Base-by-base conservation (phyloP, 2,329 filamentous ascomycete genomes). In the Pestalotiopsis fici region DNA sequence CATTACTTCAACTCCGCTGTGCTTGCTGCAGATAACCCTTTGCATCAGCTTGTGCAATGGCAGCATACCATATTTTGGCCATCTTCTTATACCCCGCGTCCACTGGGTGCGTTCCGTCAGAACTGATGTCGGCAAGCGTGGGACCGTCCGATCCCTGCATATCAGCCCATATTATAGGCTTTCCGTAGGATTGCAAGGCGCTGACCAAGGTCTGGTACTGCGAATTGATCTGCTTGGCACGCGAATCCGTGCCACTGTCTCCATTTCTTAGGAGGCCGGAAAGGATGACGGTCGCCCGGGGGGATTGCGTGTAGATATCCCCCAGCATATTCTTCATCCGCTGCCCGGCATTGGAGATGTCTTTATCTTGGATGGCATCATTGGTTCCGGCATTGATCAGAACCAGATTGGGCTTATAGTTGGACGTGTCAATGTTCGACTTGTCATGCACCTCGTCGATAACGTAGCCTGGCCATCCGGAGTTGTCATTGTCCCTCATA, bases 381-480 rank as follows among this genome's bases (percentile, higher is more conserved):
- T 82, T 82, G 15, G 80, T 79, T 1, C 81, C 81, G 7, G 72
- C 77, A 66, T 82, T 80, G 66, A 83, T 67, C 7, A 80, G 70
- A 55, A 82, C 73, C 13, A 82, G 28, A 65, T 82, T 79, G 0
- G 81, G 81, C 67, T 73, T 72, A 65, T 74, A 73, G 35, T 68
- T 47, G 1, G 75, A 70, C 11, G 78, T 70, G 12, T 75, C 73
- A 18, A 31, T 31, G 35, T 70, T 67, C 1, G 79, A 79, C 65
- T 76, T 78, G 28, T 62, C 66, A 43, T 73, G 72, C 11, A 82
- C 75, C 61, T 79, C 70, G 68, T 77, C 74, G 64, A 82, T 74
- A 61, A 73, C 69, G 37, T 73, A 76, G 9, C 79, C 77, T 7
- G 75, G 74, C 75, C 76, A 80, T 7, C 79, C 80, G 69, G 82